Evolutionary conservation across 2,329 filamentous ascomycete genomes (phyloP).

Genomic region (Penicillium sp.): DNA sequence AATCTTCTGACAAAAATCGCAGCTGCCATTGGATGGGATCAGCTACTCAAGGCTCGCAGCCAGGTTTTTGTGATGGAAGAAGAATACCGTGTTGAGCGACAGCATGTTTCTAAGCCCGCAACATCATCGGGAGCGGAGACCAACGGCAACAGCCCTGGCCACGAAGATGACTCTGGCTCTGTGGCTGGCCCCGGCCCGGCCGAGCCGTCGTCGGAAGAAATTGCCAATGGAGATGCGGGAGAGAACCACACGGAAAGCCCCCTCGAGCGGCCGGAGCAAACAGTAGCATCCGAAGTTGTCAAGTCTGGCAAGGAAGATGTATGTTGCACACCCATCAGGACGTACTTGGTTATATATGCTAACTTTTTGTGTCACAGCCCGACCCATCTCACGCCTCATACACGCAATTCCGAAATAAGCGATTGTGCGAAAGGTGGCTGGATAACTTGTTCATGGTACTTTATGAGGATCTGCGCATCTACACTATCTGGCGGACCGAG

Average conservation of each 20-base stretch:
- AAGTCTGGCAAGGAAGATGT: constrained; percentile 73
- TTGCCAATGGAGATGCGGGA: constrained; percentile 31
- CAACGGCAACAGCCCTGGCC: constrained; percentile 32
- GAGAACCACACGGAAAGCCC: constrained; percentile 33
- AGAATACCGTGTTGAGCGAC: constrained; percentile 80
- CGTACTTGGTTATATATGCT: not conserved
- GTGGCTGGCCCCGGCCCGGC: constrained; percentile 21
- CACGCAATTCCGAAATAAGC: constrained; percentile 93
- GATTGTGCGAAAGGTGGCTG: constrained; percentile 94
- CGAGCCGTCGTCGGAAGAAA: constrained; percentile 20
- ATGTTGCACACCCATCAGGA: constrained; percentile 26
- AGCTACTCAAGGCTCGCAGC: constrained; percentile 88
- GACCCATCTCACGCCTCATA: constrained; percentile 69
- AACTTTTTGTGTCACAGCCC: constrained; percentile 43
- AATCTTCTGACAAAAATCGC: constrained; percentile 92
- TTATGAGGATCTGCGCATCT: constrained; percentile 95
- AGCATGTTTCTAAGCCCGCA: constrained; percentile 67
- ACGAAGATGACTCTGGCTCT: constrained; percentile 24
- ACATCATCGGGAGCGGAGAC: constrained; percentile 55
- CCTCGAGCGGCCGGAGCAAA: constrained; percentile 77
- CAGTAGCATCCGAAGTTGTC: constrained; percentile 71
- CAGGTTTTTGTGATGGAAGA: constrained; percentile 99
- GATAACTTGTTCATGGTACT: constrained; percentile 99
- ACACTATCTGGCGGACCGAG: constrained; percentile 98
- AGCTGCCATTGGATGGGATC: constrained; percentile 95